Percentiles rank a stretch among this genome's conserved stretches.
phyloP scores from a whole-genome alignment of 1,284 basidiomycete genomes.

The Microbotryum saponariae region DNA sequence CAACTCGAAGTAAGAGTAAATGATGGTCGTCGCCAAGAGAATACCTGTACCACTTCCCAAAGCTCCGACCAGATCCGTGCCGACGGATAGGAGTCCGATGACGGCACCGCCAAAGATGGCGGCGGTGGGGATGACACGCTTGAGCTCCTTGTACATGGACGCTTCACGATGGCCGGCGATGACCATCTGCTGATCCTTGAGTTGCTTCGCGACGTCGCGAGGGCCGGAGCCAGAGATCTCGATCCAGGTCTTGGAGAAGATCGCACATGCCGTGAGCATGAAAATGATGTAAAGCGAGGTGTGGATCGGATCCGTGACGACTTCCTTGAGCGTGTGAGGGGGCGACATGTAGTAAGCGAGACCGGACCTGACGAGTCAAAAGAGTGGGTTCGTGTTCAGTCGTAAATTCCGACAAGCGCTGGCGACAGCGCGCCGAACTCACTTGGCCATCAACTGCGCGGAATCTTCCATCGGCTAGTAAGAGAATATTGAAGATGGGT shows the following conservation, averaged over 20 bases:
- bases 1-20: conserved; percentile 45
- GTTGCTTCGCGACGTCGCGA: conserved; percentile 91
- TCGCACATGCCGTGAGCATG: conserved; percentile 86
- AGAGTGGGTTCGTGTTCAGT: too few relatives aligned
- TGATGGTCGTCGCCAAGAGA: conserved; percentile 7
- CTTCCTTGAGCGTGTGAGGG: conserved; percentile 80
- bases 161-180: conserved; percentile 97
- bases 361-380: conserved; percentile 52
- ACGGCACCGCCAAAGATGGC: conserved; percentile 95
- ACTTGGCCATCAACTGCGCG: conserved; percentile 72
- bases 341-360: conserved; percentile 97
- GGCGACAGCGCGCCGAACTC: too few relatives aligned
- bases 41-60: conserved; percentile 93
- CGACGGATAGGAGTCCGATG: conserved; percentile 84
- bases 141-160: conserved; percentile 98
- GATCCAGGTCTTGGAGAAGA: conserved; percentile 99
- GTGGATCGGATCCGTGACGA: conserved; percentile 86
- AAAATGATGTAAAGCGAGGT: conserved; percentile 85
- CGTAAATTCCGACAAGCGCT: too few relatives aligned
- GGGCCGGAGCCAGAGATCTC: conserved; percentile 95
- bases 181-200: conserved; percentile 98
- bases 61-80: conserved; percentile 92
- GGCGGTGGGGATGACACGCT: conserved; percentile 93
- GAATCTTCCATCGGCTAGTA: conserved; percentile 82
- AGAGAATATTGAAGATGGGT: conserved; percentile 3